Evolutionary conservation across 768 basidiomycete genomes (phyloP), one percentile per base, ranked within the genome.

Genomic region (Cantharellus cinnabarinus): DNA sequence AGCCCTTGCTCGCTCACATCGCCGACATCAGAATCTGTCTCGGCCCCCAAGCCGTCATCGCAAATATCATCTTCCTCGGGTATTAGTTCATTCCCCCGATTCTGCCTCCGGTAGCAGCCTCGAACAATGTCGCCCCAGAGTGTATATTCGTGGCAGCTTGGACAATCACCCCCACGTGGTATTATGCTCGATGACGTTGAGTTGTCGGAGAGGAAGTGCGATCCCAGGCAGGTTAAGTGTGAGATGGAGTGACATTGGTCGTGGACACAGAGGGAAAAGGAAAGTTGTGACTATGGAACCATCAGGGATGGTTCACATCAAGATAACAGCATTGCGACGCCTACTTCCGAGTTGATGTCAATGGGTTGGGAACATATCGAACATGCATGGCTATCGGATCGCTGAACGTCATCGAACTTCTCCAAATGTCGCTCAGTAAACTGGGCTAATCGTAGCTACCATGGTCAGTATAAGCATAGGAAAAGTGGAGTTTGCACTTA

Each of bases 61-160:
- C 20, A 29, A 29, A 29, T 29, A 29, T 29, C 20, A 29, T 29
- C 20, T 29, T 29, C 20, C 20, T 29, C 20, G 20, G 20, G 20
- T n/a, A 29, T 29, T 29, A 29, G 20, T 29, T 29, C 20, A 29
- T 29, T 29, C 20, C 52, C 52, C 7, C 37, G 52, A 15, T 68
- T 62, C 34, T 67, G 68, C 37, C 81, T 74, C 15, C 81, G 73
- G 65, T 78, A 81, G 63, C 75, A 78, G 2, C 80, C 82, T 10
- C 77, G 74, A 38, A 84, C 69, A 29, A 85, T 67, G 63, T 85
- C 82, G 3, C 83, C 83, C 83, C 82, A 85, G 0, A 85, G 72
- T 3, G 72, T 73, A 63, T 82, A 84, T 0, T 69, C 66, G 3
- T 66, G 61, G 62, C 83, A 85, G 2, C 71, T 69, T 7, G 63